These are phyloP conservation scores for Bipolaris oryzae DNA, from an alignment of 2,329 filamentous ascomycete genomes.

Conservation along the genomic window DNA sequence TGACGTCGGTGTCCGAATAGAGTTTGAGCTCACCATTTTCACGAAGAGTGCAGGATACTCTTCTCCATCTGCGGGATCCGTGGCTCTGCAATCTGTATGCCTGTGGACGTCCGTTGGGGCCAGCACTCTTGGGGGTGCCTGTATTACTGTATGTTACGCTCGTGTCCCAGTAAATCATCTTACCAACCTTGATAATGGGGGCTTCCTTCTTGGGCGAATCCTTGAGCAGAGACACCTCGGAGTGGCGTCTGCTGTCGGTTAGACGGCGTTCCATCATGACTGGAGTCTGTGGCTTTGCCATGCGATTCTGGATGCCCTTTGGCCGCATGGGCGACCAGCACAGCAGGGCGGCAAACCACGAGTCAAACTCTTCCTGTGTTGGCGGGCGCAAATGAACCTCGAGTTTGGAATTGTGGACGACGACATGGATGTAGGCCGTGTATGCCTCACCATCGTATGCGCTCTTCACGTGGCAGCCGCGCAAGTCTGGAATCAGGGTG, in stretches of 20 bases:
- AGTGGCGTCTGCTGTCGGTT: constrained; percentile 54
- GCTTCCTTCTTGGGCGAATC: constrained; percentile 71
- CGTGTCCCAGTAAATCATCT: constrained; percentile 73
- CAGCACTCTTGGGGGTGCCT: constrained; percentile 41
- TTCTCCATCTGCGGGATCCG: constrained; percentile 74
- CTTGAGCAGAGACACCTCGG: constrained; percentile 62
- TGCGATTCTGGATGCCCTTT: constrained; percentile 60
- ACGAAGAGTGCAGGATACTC: constrained; percentile 89
- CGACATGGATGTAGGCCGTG: constrained; percentile 58
- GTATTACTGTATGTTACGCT: constrained; percentile 58
- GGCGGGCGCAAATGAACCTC: constrained; percentile 71
- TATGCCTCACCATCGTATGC: constrained; percentile 55
- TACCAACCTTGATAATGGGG: constrained; percentile 86
- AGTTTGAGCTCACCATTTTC: constrained; percentile 95
- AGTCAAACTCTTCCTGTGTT: constrained; percentile 70
- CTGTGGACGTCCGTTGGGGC: constrained; percentile 52
- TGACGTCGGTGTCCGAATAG: constrained; percentile 82
- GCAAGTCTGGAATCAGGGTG: constrained; percentile 72
- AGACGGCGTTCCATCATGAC: constrained; percentile 45
- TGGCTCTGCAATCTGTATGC: constrained; percentile 63
- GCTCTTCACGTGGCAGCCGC: constrained; percentile 71
- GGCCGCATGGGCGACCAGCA: constrained; percentile 80
- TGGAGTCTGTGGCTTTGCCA: constrained; percentile 57
- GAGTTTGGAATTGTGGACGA: constrained; percentile 61
- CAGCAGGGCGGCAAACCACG: constrained; percentile 79